These are phyloP conservation scores for Talaromyces marneffei DNA, from an alignment of 2,329 filamentous ascomycete genomes.

Conservation along the genomic window DNA sequence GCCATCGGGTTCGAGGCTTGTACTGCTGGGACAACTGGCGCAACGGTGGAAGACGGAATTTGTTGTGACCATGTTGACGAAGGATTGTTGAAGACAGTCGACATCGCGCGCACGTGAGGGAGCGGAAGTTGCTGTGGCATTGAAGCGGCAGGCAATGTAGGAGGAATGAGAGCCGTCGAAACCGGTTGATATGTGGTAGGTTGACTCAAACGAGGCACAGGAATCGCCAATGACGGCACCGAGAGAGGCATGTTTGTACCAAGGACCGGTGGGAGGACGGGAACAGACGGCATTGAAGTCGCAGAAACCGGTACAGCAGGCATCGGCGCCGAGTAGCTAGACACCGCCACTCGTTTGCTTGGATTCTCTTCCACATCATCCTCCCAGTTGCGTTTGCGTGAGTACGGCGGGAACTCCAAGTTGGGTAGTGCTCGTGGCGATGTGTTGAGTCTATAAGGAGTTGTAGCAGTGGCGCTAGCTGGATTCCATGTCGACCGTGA, in stretches of 20 bases:
- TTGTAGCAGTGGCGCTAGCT: conserved; percentile 20
- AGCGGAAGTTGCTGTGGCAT: conserved; percentile 40
- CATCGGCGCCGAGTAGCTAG: conserved; percentile 20
- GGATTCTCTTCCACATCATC: conserved; percentile 51
- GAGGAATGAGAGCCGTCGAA: conserved; percentile 35
- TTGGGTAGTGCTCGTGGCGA: conserved; percentile 23
- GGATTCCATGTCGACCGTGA: conserved; percentile 12
- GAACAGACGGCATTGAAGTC: conserved; percentile 20
- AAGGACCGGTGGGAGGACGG: conserved; percentile 31
- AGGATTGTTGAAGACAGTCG: conserved; percentile 62
- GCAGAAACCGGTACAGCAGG: conserved; percentile 24
- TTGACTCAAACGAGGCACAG: conserved; percentile 55
- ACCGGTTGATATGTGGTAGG: conserved; percentile 63
- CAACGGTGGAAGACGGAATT: conserved; percentile 30
- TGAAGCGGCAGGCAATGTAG: conserved; percentile 41
- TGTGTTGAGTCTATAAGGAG: conserved; percentile 14
- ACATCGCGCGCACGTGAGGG: conserved; percentile 64
- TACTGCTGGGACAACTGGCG: conserved; percentile 22
- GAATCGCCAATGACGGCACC: conserved; percentile 31
- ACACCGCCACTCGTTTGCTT: conserved; percentile 45
- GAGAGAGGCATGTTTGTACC: conserved; percentile 23
- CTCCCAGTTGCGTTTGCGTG: conserved; percentile 57
- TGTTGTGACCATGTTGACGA: conserved; percentile 48
- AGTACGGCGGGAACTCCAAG: conserved; percentile 17
- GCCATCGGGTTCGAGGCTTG: conserved; percentile 16